Conservation (phyloP, 306 rosid species). For the Chamaecrista fasciculata region DNA sequence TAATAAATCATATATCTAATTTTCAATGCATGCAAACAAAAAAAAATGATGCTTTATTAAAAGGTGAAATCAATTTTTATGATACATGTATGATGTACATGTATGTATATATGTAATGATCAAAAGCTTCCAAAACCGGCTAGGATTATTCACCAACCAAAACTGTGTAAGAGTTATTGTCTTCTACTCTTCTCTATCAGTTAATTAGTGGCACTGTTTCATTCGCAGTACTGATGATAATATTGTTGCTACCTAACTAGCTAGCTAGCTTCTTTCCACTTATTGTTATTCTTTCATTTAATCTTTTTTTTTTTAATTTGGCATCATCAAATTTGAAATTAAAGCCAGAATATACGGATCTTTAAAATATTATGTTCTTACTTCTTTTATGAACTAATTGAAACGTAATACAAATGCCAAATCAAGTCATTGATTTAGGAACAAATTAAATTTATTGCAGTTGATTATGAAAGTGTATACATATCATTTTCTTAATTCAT, state of each 20-base stretch:
- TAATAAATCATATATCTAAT: too few species aligned
- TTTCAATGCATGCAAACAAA: constrained; percentile 17
- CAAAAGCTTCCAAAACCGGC: constrained; percentile 35
- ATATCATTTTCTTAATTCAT: neutral
- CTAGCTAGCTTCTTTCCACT: constrained; percentile 31
- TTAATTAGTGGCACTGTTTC: constrained; percentile 26
- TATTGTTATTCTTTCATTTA: neutral
- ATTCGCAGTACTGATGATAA: constrained; percentile 30
- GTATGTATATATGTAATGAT: constrained; percentile 36
- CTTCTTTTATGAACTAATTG: neutral
- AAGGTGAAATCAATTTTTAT: constrained; percentile 41
- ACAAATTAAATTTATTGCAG: neutral
- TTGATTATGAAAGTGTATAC: neutral
- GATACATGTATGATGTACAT: constrained; percentile 36
- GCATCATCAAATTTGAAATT: constrained; percentile 8
- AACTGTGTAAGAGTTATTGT: constrained; percentile 27
- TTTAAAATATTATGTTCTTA: neutral
- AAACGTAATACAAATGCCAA: neutral
- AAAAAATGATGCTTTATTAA: constrained; percentile 40
- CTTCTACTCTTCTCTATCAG: constrained; percentile 27
- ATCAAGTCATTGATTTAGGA: neutral
- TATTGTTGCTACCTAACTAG: constrained; percentile 13
- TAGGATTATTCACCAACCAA: constrained; percentile 33
- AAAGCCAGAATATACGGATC: constrained; percentile 30
- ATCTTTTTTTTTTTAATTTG: constrained; percentile 20